Evolutionary conservation across 2,329 filamentous ascomycete genomes (phyloP).

Genomic region (Meredithiella fracta): DNA sequence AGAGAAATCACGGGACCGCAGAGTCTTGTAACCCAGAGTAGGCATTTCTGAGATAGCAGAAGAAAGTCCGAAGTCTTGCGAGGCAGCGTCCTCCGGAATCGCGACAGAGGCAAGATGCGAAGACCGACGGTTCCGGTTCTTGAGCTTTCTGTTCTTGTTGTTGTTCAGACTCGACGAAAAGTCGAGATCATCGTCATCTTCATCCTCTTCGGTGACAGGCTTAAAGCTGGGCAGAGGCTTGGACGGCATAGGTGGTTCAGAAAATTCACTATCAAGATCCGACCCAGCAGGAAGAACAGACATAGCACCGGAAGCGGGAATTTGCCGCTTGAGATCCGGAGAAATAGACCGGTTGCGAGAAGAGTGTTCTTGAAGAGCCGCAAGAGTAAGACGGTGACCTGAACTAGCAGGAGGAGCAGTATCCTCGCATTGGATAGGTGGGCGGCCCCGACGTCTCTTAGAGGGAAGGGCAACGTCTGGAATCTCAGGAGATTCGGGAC

Average conservation of each 20-base stretch:
- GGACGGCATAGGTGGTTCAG: background rate
- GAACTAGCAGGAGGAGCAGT: background rate
- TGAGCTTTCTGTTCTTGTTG: constrained; percentile 7
- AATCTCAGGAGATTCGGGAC: background rate
- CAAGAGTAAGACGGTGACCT: constrained; percentile 8
- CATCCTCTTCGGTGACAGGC: background rate
- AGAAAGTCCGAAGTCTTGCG: background rate
- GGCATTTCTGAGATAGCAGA: background rate
- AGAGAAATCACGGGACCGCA: constrained; percentile 8
- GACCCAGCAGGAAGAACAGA: constrained; percentile 11
- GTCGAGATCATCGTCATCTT: constrained; percentile 11
- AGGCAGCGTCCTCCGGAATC: constrained; percentile 8
- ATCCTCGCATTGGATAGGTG: background rate
- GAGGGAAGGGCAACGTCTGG: background rate
- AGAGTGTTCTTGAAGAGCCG: constrained; percentile 10
- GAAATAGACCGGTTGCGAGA: constrained; percentile 1
- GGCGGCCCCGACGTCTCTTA: constrained; percentile 6
- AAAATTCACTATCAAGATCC: constrained; percentile 7
- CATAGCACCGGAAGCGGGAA: constrained; percentile 7
- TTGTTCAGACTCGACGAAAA: constrained; percentile 7
- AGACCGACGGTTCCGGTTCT: constrained; percentile 1
- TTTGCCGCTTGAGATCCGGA: background rate
- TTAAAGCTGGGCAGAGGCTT: background rate
- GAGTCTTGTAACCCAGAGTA: background rate
- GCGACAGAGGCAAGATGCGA: background rate